Evolutionary conservation across 2,329 filamentous ascomycete species (phyloP).

Genomic region (Emericellopsis atlantica): DNA sequence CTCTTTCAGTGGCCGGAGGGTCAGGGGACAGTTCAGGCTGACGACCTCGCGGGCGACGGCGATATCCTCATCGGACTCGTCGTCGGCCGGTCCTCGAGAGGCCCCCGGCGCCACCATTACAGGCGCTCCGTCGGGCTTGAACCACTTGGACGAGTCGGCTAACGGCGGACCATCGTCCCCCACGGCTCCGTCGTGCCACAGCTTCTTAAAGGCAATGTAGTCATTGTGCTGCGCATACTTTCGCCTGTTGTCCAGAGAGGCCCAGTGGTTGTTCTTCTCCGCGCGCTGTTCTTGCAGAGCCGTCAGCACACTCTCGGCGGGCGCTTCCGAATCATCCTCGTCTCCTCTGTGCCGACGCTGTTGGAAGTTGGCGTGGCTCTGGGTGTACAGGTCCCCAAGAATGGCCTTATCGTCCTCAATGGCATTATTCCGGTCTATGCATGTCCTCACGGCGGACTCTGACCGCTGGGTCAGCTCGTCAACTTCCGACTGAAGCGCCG

Average conservation of each 20-base stretch:
- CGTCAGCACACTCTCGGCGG: constrained; percentile 12
- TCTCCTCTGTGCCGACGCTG: constrained; percentile 11
- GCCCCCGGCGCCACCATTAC: constrained; percentile 13
- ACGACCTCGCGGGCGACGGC: constrained; percentile 50
- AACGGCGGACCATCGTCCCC: constrained; percentile 35
- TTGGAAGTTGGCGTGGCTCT: constrained; percentile 3
- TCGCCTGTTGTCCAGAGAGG: constrained; percentile 23
- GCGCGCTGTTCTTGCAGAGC: constrained; percentile 22
- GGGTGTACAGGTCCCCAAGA: constrained; percentile 18
- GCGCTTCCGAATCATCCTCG: constrained; percentile 9
- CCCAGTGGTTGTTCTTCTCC: constrained; percentile 28
- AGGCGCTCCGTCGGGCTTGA: constrained; percentile 30
- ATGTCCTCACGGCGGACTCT: constrained; percentile 31
- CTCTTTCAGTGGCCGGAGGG: constrained; percentile 48
- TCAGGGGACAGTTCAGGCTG: constrained; percentile 59
- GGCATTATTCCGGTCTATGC: constrained; percentile 35
- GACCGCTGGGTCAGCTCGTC: constrained; percentile 27
- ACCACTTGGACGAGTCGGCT: constrained; percentile 42
- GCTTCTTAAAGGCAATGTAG: constrained; percentile 45
- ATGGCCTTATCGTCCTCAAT: constrained; percentile 34
- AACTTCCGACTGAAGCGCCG: constrained; percentile 24
- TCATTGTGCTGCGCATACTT: constrained; percentile 45
- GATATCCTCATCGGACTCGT: constrained; percentile 55
- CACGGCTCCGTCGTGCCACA: constrained; percentile 41
- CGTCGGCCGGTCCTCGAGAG: constrained; percentile 12